These are phyloP conservation scores for Phaeosphaeria sp. DNA, from an alignment of 2,329 filamentous ascomycete species.

Conservation along the genomic window DNA sequence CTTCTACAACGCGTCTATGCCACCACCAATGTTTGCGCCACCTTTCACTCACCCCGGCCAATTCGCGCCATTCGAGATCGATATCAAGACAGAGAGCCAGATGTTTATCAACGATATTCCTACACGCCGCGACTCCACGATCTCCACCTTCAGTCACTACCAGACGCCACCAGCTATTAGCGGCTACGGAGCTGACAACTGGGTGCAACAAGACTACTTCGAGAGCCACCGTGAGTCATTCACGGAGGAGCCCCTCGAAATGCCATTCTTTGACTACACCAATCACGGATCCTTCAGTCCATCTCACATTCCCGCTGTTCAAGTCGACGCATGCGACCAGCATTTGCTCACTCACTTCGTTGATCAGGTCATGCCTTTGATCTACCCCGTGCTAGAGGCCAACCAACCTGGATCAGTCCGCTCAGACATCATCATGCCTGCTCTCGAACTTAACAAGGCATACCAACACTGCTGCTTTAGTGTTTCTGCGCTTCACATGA, in stretches of 20 bases:
- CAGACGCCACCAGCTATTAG: conserved; percentile 77
- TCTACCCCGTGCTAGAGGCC: conserved; percentile 90
- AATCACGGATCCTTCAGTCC: conserved; percentile 68
- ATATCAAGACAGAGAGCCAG: conserved; percentile 93
- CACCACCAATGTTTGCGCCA: conserved; percentile 55
- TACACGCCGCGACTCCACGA: conserved; percentile 82
- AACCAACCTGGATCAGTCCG: conserved; percentile 85
- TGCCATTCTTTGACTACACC: conserved; percentile 83
- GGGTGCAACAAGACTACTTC: conserved; percentile 75
- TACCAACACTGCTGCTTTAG: conserved; percentile 96
- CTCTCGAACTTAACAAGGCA: conserved; percentile 87
- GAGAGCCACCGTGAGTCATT: conserved; percentile 73
- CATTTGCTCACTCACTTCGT: conserved; percentile 90
- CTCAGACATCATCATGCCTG: conserved; percentile 82
- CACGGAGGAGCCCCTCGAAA: conserved; percentile 63
- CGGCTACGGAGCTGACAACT: conserved; percentile 72
- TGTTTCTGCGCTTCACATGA: conserved; percentile 90
- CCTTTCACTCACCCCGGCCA: conserved; percentile 62
- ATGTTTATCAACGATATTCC: conserved; percentile 93
- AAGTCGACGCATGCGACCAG: conserved; percentile 87
- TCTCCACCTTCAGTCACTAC: conserved; percentile 92
- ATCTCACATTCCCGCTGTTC: conserved; percentile 73
- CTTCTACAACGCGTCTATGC: conserved; percentile 67
- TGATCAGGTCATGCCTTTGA: conserved; percentile 81
- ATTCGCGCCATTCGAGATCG: conserved; percentile 85